These are phyloP conservation scores for Globisporangium megalacanthum DNA, from an alignment of 352 stramenopile species.

Conservation along the genomic window DNA sequence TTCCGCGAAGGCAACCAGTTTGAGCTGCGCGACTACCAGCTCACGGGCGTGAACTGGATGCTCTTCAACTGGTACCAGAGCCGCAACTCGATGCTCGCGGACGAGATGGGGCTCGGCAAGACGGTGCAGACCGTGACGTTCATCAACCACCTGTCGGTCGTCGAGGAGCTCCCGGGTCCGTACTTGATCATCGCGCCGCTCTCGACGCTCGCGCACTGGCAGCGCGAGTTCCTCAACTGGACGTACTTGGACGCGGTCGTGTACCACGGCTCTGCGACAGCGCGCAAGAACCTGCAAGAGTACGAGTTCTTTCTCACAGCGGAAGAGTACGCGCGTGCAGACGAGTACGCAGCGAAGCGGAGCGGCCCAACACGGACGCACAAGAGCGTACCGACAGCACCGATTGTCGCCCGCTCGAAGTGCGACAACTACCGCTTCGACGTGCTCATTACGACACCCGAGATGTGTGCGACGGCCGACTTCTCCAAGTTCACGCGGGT, in stretches of 20 bases:
- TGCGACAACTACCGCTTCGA: constrained; percentile 93
- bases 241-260: constrained; percentile 98
- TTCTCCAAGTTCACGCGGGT: constrained; percentile 91
- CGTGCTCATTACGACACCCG: constrained; percentile 99
- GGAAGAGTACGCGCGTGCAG: constrained; percentile 35
- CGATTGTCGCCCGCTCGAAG: constrained; percentile 25
- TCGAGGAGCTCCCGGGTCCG: constrained; percentile 92
- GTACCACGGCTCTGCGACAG: constrained; percentile 94
- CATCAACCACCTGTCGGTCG: constrained; percentile 94
- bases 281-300: constrained; percentile 88
- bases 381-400: not conserved
- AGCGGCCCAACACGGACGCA: constrained; percentile 2
- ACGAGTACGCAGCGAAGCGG: constrained; percentile 20
- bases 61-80: constrained; percentile 98
- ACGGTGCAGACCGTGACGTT: constrained; percentile 95
- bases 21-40: constrained; percentile 97
- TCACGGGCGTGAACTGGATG: constrained; percentile 99
- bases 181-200: constrained; percentile 98
- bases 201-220: constrained; percentile 98
- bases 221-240: constrained; percentile 94
- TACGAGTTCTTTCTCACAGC: constrained; percentile 92
- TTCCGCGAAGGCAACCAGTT: constrained; percentile 57
- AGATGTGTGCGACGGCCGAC: constrained; percentile 95
- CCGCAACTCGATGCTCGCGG: constrained; percentile 98
- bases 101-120: constrained; percentile 98